Evolutionary conservation across 192 early-diverging fungal genomes (phyloP).

Genomic region (Coemansia sp.): DNA sequence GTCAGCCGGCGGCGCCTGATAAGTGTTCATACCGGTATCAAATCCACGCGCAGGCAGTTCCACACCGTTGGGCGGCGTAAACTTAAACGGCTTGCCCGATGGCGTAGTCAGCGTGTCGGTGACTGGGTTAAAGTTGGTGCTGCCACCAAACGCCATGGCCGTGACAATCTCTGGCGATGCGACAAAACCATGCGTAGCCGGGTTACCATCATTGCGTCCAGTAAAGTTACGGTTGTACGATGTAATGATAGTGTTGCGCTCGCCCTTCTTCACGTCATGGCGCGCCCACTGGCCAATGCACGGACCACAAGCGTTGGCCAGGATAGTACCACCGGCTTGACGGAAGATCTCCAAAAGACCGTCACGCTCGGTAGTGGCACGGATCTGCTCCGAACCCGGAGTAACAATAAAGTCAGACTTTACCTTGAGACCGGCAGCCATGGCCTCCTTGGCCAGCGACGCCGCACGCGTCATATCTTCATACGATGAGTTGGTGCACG

Average conservation of each 20-base stretch:
- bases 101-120: slow-evolving; percentile 84
- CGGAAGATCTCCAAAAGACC: slow-evolving; percentile 77
- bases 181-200: slow-evolving; percentile 94
- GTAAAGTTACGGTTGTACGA: slow-evolving; percentile 99
- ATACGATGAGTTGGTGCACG: slow-evolving; percentile 98
- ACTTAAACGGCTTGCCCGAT: slow-evolving; percentile 95
- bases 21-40: slow-evolving; percentile 91
- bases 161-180: slow-evolving; percentile 94
- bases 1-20: slow-evolving; percentile 90
- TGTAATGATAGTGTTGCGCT: slow-evolving; percentile 96
- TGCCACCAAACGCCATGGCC: slow-evolving; percentile 92
- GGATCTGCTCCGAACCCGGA: slow-evolving; percentile 96
- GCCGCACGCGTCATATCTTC: slow-evolving; percentile 97
- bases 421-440: slow-evolving; percentile 75
- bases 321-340: slow-evolving; percentile 79
- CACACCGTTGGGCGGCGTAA: slow-evolving; percentile 75
- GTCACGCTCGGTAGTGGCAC: slow-evolving; percentile 93
- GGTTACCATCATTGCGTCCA: slow-evolving; percentile 98
- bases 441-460: slow-evolving; percentile 81
- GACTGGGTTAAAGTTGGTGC: slow-evolving; percentile 91
- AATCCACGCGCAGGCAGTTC: slow-evolving; percentile 92
- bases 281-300: slow-evolving; percentile 99
- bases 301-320: slow-evolving; percentile 97
- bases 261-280: slow-evolving; percentile 92
- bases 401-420: slow-evolving; percentile 88